Conservation (phyloP, 1,284 basidiomycete genomes). For the Mycosarcoma maydis region DNA sequence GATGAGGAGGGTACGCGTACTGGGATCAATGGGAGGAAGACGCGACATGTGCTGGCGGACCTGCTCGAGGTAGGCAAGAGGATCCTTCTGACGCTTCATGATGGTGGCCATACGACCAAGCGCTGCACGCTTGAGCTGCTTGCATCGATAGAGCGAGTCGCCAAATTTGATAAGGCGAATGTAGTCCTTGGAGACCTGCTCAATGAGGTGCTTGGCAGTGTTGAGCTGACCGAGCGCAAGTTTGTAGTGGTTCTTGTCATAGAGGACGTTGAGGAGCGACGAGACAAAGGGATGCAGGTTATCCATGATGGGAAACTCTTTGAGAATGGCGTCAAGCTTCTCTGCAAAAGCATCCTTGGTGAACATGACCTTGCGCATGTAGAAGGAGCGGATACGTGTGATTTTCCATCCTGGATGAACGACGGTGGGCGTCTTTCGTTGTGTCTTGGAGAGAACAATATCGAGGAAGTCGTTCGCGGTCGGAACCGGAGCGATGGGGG, state of each 20-base stretch:
- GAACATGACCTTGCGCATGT: constrained; percentile 99
- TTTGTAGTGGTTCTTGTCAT: constrained; percentile 68
- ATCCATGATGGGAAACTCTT: constrained; percentile 80
- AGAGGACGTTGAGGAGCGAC: constrained; percentile 66
- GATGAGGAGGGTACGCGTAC: constrained; percentile 63
- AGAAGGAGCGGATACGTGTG: constrained; percentile 85
- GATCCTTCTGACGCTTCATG: constrained; percentile 67
- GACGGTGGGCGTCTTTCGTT: constrained; percentile 95
- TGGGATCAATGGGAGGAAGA: constrained; percentile 66
- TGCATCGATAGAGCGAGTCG: constrained; percentile 66
- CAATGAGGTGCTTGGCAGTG: constrained; percentile 65
- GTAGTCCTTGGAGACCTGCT: constrained; percentile 67
- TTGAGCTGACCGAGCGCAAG: constrained; percentile 67
- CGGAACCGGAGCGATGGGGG: constrained; percentile 88
- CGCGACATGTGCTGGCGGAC: constrained; percentile 67
- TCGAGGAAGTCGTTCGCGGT: constrained; percentile 94
- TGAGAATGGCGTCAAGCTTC: constrained; percentile 90
- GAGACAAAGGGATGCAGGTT: constrained; percentile 66
- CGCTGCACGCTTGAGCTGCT: constrained; percentile 67
- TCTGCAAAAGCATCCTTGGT: constrained; percentile 97
- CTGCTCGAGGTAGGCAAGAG: constrained; percentile 66
- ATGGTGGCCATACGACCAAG: constrained; percentile 67
- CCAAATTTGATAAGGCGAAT: constrained; percentile 66
- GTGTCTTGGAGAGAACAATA: constrained; percentile 91
- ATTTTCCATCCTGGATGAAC: constrained; percentile 88